Percentiles rank a stretch among this genome's conserved stretches.
Evolutionary conservation across 352 stramenopile species (phyloP).

Genomic region (Phytophthora pisi): DNA sequence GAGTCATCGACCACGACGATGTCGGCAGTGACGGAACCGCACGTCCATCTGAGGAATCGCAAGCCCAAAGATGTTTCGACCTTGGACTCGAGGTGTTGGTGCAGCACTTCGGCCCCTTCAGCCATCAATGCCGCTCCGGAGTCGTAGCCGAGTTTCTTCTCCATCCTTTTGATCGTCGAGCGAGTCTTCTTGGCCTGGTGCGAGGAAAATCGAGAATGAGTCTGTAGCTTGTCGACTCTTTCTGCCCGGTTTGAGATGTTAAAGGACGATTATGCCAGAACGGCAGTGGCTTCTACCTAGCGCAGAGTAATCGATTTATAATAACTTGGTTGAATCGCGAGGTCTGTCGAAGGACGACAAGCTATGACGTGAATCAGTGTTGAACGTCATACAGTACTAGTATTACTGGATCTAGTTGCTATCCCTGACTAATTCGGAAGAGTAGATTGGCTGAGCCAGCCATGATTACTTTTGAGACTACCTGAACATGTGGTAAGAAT

Average conservation of each 20-base stretch:
- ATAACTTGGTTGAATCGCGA: too few species aligned
- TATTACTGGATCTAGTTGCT: too few species aligned
- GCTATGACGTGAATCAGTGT: too few species aligned
- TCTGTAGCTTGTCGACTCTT: background rate
- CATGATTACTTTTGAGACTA: too few species aligned
- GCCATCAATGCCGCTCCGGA: constrained; percentile 21
- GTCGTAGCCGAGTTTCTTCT: constrained; percentile 18
- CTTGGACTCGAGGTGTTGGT: constrained; percentile 26
- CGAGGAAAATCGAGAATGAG: constrained; percentile 19
- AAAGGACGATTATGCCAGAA: background rate
- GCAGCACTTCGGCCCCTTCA: constrained; percentile 29
- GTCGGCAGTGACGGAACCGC: constrained; percentile 25
- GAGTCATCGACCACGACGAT: constrained; percentile 29
- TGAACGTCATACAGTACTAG: too few species aligned
- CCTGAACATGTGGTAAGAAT: background rate
- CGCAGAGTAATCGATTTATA: background rate
- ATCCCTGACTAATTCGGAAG: too few species aligned
- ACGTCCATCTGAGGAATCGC: constrained; percentile 39
- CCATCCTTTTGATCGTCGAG: background rate
- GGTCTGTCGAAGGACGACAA: too few species aligned
- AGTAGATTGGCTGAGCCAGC: too few species aligned
- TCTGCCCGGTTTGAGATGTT: background rate
- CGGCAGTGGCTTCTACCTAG: too few species aligned
- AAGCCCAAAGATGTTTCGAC: constrained; percentile 25
- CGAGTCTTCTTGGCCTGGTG: constrained; percentile 13